Base-by-base conservation (phyloP, 2,329 filamentous ascomycete genomes). In the Blastomyces silverae region DNA sequence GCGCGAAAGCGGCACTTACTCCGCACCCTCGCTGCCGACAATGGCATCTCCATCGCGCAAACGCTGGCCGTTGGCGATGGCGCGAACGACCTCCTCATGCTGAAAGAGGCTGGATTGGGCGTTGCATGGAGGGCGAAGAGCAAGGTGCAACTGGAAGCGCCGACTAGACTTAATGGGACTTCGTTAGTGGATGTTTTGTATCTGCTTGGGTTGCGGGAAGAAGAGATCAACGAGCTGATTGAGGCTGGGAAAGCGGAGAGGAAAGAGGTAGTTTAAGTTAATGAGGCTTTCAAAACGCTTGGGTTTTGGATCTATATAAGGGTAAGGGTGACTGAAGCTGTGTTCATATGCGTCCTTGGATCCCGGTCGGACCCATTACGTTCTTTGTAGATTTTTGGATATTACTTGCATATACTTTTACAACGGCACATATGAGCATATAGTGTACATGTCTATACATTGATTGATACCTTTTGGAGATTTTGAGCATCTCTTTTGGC, bases 71-170 rank as follows among this genome's bases (percentile, higher is more conserved):
- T 88, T 2, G 86, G 86, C 11, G 86, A 88, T 69, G 86, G 86
- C 44, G 85, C 85, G 31, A 88, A 88, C 68, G 86, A 88, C 70
- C 76, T 88, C 34, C 81, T 82, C 20, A 88, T 88, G 86, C 84
- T 88, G 75, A 79, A 82, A 60, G 80, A 82, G 7, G 85, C 86
- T 6, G 85, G 84, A 7, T 72, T 87, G 55, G 86, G 86, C 11
- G 81, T 88, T 8, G 86, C 86, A 8, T 87, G 85, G 77, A 83
- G 84, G 67, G 86, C 86, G 39, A 88, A 88, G 78, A 81, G 80
- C 60, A 86, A 83, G 72, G 86, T 88, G 55, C 86, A 88, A 73
- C 76, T 82, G 67, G 81, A 83, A 68, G 86, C 86, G 15, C 85
- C 86, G 1, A 81, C 82, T 25, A 79, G 84, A 62, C 70, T 88